Conservation (phyloP, 352 stramenopile species). For the Phytophthora vignae region DNA sequence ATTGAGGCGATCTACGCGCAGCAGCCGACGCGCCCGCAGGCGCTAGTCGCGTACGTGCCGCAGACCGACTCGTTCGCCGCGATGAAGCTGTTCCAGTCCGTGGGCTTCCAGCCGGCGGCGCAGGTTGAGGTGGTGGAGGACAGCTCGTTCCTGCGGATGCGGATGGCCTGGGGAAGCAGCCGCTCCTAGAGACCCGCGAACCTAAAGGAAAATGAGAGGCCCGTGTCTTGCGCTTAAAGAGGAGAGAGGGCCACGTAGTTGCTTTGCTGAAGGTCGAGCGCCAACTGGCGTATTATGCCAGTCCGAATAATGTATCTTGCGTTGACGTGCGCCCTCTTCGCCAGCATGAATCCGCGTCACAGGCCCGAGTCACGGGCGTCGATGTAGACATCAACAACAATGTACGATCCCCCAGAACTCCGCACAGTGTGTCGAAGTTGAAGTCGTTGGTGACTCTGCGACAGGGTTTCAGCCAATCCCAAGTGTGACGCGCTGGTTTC, state of each 20-base stretch:
- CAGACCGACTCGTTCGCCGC: neutral
- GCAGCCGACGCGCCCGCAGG: constrained; percentile 23
- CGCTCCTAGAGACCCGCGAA: constrained; percentile 5
- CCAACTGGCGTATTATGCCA: neutral
- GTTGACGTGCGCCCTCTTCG: neutral
- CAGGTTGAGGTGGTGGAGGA: constrained; percentile 41
- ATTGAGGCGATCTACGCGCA: constrained; percentile 52
- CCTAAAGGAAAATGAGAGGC: neutral
- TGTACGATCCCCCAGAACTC: too few relatives aligned
- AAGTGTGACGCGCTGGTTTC: constrained; percentile 10
- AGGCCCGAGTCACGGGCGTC: too few relatives aligned
- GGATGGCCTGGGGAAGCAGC: constrained; percentile 35
- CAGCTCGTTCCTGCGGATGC: constrained; percentile 30
- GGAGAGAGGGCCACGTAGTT: neutral
- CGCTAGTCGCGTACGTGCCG: neutral
- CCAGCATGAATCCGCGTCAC: too few relatives aligned
- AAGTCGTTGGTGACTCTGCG: neutral
- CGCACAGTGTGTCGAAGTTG: neutral
- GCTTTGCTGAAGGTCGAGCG: neutral
- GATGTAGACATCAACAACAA: too few relatives aligned
- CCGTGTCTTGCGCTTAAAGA: neutral
- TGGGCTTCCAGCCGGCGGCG: constrained; percentile 55
- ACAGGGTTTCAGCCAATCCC: neutral
- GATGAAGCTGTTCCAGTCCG: constrained; percentile 37
- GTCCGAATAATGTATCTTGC: constrained; percentile 1